Conservation (phyloP, 495 filamentous ascomycete species). For the Elasticomyces elasticus region DNA sequence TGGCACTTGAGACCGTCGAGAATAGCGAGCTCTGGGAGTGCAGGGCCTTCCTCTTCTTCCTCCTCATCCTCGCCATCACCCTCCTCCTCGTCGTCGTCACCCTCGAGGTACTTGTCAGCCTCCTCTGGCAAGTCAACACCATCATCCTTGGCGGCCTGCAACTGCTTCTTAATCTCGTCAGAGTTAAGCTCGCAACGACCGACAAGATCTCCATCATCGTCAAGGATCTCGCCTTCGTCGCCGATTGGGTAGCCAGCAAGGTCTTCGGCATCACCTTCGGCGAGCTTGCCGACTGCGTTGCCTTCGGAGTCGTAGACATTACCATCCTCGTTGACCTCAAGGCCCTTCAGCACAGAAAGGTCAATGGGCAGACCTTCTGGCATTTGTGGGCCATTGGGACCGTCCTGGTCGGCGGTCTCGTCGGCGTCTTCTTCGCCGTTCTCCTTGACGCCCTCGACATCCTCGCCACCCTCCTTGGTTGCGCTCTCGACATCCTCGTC, state of each 20-base stretch:
- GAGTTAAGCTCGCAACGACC: constrained; percentile 47
- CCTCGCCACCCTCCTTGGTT: constrained; percentile 26
- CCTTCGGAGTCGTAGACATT: constrained; percentile 46
- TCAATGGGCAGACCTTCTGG: constrained; percentile 32
- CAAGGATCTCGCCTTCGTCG: constrained; percentile 54
- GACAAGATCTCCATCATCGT: constrained; percentile 55
- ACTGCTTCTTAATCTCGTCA: constrained; percentile 30
- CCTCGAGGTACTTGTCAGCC: constrained; percentile 21
- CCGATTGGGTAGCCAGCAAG: constrained; percentile 50
- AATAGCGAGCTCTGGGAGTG: constrained; percentile 31
- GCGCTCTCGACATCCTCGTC: constrained; percentile 12
- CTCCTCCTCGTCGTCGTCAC: neutral
- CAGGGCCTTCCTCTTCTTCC: constrained; percentile 20
- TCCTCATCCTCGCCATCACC: constrained; percentile 20
- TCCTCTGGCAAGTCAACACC: constrained; percentile 24
- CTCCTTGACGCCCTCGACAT: constrained; percentile 23
- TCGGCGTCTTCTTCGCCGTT: constrained; percentile 10
- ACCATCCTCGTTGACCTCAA: constrained; percentile 49
- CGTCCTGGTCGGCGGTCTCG: constrained; percentile 30
- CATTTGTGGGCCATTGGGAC: constrained; percentile 31
- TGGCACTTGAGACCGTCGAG: constrained; percentile 32
- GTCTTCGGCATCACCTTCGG: constrained; percentile 52
- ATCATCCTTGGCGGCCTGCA: constrained; percentile 27
- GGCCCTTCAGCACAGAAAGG: constrained; percentile 45
- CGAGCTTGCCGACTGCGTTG: constrained; percentile 46